Evolutionary conservation across 2,329 filamentous ascomycete genomes (phyloP).

Genomic region (Botryotinia convoluta): DNA sequence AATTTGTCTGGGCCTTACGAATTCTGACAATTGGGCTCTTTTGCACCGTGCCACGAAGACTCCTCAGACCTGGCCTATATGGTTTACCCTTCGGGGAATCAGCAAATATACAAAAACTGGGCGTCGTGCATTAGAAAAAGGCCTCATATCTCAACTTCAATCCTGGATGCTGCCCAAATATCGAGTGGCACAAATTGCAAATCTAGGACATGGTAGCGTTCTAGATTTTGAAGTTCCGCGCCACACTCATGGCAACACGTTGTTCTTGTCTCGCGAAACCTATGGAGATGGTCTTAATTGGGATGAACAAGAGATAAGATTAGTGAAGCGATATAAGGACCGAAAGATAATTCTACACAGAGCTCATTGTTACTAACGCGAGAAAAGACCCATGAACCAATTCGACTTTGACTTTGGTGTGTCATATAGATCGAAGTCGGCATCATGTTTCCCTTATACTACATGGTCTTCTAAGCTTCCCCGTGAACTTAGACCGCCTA

Average conservation of each 20-base stretch:
- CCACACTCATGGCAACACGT: neutral
- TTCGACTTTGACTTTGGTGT: no score
- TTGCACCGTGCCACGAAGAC: no score
- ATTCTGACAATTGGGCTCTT: no score
- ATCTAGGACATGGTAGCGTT: neutral
- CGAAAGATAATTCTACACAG: neutral
- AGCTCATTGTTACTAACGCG: neutral
- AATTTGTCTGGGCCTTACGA: no score
- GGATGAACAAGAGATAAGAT: neutral
- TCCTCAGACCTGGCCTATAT: neutral
- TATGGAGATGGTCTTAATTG: neutral
- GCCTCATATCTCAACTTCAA: neutral
- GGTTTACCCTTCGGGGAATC: neutral
- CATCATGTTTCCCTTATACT: neutral
- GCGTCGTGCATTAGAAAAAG: neutral
- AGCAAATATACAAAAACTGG: neutral
- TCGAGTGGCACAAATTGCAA: neutral
- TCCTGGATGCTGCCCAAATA: neutral
- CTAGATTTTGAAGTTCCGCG: neutral
- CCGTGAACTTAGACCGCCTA: neutral
- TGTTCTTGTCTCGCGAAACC: neutral
- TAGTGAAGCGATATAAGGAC: neutral
- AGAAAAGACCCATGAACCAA: neutral
- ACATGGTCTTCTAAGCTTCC: neutral
- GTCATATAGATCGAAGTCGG: neutral